Conservation (phyloP, 2,329 filamentous ascomycete species). For the Epichloe scottii region DNA sequence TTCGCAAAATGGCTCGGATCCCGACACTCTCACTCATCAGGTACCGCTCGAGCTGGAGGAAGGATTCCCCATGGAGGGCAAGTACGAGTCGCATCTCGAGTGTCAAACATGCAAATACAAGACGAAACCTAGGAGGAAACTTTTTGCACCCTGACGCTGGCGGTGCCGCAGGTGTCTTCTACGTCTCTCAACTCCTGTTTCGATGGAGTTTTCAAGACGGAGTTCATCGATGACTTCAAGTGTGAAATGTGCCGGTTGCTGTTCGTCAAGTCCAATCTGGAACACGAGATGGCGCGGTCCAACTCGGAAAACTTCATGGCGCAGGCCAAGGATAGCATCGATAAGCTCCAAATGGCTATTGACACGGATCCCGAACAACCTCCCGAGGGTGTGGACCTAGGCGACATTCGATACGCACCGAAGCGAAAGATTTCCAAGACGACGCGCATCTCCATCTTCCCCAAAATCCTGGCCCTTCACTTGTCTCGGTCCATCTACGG, state of each 20-base stretch:
- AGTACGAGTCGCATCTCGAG: slow-evolving; percentile 87
- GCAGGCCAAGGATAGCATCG: slow-evolving; percentile 44
- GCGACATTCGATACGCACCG: slow-evolving; percentile 61
- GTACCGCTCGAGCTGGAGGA: slow-evolving; percentile 40
- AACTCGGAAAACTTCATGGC: slow-evolving; percentile 38
- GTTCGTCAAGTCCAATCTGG: slow-evolving; percentile 57
- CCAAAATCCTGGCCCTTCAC: slow-evolving; percentile 82
- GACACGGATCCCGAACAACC: slow-evolving; percentile 70
- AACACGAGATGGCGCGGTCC: slow-evolving; percentile 44
- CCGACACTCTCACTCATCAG: slow-evolving; percentile 3
- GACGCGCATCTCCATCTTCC: slow-evolving; percentile 76
- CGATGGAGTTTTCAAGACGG: slow-evolving; percentile 85
- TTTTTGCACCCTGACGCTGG: slow-evolving; percentile 85
- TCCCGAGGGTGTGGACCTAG: slow-evolving; percentile 60
- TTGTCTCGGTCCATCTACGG: slow-evolving; percentile 90
- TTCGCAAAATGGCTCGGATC: neutral
- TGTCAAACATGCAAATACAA: slow-evolving; percentile 84
- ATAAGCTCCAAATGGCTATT: slow-evolving; percentile 56
- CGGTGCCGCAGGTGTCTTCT: slow-evolving; percentile 72
- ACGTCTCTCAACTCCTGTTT: slow-evolving; percentile 81
- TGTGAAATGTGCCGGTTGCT: slow-evolving; percentile 87
- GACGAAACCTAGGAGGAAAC: slow-evolving; percentile 72
- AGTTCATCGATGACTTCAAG: slow-evolving; percentile 93
- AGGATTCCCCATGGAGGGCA: slow-evolving; percentile 85
- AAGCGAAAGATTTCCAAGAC: slow-evolving; percentile 77